phyloP scores from a whole-genome alignment of 495 filamentous ascomycete genomes.

The Neurospora sp. region DNA sequence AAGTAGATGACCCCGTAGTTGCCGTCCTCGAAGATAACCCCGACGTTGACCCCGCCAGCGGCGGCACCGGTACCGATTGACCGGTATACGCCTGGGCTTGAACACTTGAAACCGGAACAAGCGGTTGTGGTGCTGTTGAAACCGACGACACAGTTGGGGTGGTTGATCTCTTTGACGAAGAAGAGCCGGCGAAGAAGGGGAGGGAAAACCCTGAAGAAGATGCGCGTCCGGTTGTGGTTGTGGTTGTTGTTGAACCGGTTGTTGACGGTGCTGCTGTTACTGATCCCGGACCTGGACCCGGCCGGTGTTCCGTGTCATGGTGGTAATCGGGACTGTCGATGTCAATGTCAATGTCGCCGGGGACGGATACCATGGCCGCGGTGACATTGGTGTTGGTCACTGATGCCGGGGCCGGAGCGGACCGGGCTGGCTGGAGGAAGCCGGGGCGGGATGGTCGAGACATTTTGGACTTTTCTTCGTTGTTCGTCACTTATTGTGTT shows the following conservation, averaged over 20 bases:
- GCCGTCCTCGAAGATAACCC: not conserved
- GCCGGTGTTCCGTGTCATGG: not conserved
- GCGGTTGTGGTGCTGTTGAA: not conserved
- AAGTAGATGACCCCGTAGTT: not conserved
- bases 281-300: not conserved
- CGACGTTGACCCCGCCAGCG: not conserved
- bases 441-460: not conserved
- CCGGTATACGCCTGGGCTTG: not conserved
- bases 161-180: not conserved
- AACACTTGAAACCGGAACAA: not conserved
- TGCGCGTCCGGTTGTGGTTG: not conserved
- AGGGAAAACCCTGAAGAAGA: not conserved
- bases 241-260: not conserved
- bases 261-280: not conserved
- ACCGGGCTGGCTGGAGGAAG: not conserved
- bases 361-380: not conserved
- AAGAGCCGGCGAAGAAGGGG: not conserved
- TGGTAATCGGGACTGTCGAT: not conserved
- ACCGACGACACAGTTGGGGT: not conserved
- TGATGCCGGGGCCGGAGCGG: constrained; percentile 3
- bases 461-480: not conserved
- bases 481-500: not conserved
- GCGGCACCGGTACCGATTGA: not conserved
- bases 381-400: constrained; percentile 5
- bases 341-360: not conserved